phyloP scores from a whole-genome alignment of 2,329 filamentous ascomycete genomes.

The Diaporthe vexans region DNA sequence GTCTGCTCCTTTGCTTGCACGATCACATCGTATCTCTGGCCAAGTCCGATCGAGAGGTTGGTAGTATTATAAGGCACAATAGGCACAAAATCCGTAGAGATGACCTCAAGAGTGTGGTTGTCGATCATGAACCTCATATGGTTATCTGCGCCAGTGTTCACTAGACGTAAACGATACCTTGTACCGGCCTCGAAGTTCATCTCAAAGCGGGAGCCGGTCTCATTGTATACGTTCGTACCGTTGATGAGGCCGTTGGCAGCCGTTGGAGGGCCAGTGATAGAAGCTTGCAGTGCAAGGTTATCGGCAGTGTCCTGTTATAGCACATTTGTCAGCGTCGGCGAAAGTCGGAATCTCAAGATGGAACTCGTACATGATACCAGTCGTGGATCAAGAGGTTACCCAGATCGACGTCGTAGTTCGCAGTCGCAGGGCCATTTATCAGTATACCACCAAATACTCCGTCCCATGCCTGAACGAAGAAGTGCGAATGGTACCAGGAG shows the following conservation, averaged over 20 bases:
- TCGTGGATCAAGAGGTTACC: constrained; percentile 70
- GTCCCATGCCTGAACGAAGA: constrained; percentile 61
- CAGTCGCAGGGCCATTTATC: constrained; percentile 70
- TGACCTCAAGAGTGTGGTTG: constrained; percentile 60
- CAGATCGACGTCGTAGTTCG: constrained; percentile 73
- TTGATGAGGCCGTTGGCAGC: constrained; percentile 61
- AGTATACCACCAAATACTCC: constrained; percentile 72
- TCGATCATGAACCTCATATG: constrained; percentile 56
- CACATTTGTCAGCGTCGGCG: neutral
- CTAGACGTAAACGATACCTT: constrained; percentile 51
- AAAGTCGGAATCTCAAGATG: neutral
- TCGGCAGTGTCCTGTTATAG: constrained; percentile 51
- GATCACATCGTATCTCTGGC: constrained; percentile 63
- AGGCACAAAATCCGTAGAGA: constrained; percentile 63
- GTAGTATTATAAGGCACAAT: constrained; percentile 61
- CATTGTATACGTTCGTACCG: constrained; percentile 56
- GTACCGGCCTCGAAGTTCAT: constrained; percentile 57
- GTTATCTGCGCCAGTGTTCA: constrained; percentile 34
- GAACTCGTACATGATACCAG: constrained; percentile 60
- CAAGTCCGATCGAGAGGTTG: constrained; percentile 64
- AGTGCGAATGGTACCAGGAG: constrained; percentile 74
- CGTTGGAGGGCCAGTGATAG: constrained; percentile 51
- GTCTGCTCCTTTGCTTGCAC: constrained; percentile 52
- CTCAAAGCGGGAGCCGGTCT: constrained; percentile 52
- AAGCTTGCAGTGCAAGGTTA: constrained; percentile 50